A percentile compares a stretch with the other conserved stretches of the same genome.
phyloP scores from a whole-genome alignment of 1,284 basidiomycete genomes.

The Cutaneotrichosporon curvatum region DNA sequence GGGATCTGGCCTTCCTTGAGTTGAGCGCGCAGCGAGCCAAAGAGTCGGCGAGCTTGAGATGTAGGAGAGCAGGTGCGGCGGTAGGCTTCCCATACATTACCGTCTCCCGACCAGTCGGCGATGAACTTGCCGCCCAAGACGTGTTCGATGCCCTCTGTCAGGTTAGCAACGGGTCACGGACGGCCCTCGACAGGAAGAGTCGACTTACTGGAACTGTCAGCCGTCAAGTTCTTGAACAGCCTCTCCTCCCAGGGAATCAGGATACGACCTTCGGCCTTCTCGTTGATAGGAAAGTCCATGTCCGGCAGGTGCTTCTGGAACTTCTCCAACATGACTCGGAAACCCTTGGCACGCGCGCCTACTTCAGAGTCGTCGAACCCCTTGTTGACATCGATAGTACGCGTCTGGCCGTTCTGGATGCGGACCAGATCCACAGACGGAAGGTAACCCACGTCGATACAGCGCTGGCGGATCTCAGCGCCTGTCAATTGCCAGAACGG shows the following conservation, averaged over 20 bases:
- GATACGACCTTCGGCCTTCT: slow-evolving; percentile 82
- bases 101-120: slow-evolving; percentile 73
- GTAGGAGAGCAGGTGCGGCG: slow-evolving; percentile 78
- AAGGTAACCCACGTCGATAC: slow-evolving; percentile 65
- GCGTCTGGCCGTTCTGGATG: slow-evolving; percentile 59
- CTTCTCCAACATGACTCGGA: slow-evolving; percentile 63
- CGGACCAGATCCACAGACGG: slow-evolving; percentile 78
- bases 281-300: slow-evolving; percentile 86
- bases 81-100: slow-evolving; percentile 86
- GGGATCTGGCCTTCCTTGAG: slow-evolving; percentile 47
- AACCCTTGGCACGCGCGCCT: slow-evolving; percentile 68
- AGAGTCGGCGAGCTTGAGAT: slow-evolving; percentile 70
- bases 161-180: not conserved
- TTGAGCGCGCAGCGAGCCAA: slow-evolving; percentile 59
- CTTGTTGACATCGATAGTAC: slow-evolving; percentile 58
- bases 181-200: no score
- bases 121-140: slow-evolving; percentile 63
- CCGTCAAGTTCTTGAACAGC: slow-evolving; percentile 61
- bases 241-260: slow-evolving; percentile 79
- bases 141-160: slow-evolving; percentile 54
- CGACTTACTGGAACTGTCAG: slow-evolving; percentile 43
- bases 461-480: slow-evolving; percentile 62
- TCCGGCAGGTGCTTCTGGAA: slow-evolving; percentile 72
- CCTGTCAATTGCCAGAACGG: slow-evolving; percentile 72
- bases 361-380: slow-evolving; percentile 60